Evolutionary conservation across 1,139 yeast genomes (phyloP).

Genomic region (Sugiyamaella novakii): DNA sequence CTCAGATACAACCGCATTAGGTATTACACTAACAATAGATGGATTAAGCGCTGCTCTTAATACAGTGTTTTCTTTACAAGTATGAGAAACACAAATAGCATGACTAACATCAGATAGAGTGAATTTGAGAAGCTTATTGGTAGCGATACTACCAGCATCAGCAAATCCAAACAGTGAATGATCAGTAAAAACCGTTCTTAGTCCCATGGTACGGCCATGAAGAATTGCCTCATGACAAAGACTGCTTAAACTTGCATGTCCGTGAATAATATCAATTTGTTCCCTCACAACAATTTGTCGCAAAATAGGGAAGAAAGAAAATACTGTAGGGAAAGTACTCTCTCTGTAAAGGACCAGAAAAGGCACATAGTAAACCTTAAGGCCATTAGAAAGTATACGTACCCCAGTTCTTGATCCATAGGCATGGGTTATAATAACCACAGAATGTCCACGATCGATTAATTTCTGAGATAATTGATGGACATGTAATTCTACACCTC

Average conservation of each 20-base stretch:
- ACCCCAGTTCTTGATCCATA: conserved; percentile 83
- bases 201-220: conserved; percentile 92
- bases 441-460: conserved; percentile 84
- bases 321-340: conserved; percentile 85
- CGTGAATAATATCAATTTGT: conserved; percentile 84
- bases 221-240: conserved; percentile 87
- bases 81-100: conserved; percentile 92
- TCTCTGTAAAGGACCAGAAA: conserved; percentile 76
- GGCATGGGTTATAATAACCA: conserved; percentile 86
- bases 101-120: conserved; percentile 86
- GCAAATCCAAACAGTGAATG: conserved; percentile 96
- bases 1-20: conserved; percentile 87
- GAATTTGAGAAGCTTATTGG: conserved; percentile 83
- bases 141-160: conserved; percentile 77
- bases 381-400: conserved; percentile 80
- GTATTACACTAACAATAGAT: conserved; percentile 78
- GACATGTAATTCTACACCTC: conserved; percentile 96
- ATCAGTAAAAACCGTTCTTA: conserved; percentile 89
- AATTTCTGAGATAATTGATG: conserved; percentile 81
- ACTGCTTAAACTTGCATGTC: conserved; percentile 88
- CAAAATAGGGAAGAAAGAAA: conserved; percentile 80
- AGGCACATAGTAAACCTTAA: conserved; percentile 92
- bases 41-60: conserved; percentile 85
- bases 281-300: conserved; percentile 87
- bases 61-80: conserved; percentile 95